Evolutionary conservation across 495 filamentous ascomycete species (phyloP).

Genomic region (Daldinia grandis): DNA sequence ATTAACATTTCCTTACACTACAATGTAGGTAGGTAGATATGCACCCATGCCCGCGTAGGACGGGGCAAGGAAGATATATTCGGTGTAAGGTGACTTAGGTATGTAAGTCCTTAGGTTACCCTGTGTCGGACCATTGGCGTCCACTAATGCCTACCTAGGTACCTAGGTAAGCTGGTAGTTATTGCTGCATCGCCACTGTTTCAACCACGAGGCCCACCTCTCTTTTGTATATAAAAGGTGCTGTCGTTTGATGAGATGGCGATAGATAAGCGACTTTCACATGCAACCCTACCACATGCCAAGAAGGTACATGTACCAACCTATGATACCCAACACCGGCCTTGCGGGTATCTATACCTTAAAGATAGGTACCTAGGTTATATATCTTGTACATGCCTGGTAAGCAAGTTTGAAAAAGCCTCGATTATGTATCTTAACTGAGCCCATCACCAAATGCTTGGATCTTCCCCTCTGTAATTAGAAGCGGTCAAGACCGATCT

Average conservation of each 20-base stretch:
- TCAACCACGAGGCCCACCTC: slow-evolving; percentile 24
- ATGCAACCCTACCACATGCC: slow-evolving; percentile 27
- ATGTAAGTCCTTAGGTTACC: neutral
- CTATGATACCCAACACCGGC: neutral
- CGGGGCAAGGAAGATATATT: neutral
- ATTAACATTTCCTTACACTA: neutral
- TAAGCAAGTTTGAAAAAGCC: too few relatives aligned
- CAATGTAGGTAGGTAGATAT: neutral
- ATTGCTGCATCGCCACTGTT: slow-evolving; percentile 11
- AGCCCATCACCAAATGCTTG: neutral
- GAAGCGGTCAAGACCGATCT: neutral
- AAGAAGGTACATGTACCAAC: neutral
- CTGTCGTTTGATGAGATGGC: slow-evolving; percentile 4
- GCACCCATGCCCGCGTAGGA: neutral
- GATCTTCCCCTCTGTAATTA: neutral
- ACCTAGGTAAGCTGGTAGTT: too few relatives aligned
- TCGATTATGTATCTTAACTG: neutral
- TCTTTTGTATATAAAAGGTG: slow-evolving; percentile 10
- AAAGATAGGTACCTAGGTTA: too few relatives aligned
- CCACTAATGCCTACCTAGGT: neutral
- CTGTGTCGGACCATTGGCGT: too few relatives aligned
- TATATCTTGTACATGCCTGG: too few relatives aligned
- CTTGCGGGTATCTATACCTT: neutral
- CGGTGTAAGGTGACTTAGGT: neutral
- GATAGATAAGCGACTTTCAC: slow-evolving; percentile 37